Base-by-base conservation (phyloP, 805 yeast species). In the Starmerella sirachaensis region DNA sequence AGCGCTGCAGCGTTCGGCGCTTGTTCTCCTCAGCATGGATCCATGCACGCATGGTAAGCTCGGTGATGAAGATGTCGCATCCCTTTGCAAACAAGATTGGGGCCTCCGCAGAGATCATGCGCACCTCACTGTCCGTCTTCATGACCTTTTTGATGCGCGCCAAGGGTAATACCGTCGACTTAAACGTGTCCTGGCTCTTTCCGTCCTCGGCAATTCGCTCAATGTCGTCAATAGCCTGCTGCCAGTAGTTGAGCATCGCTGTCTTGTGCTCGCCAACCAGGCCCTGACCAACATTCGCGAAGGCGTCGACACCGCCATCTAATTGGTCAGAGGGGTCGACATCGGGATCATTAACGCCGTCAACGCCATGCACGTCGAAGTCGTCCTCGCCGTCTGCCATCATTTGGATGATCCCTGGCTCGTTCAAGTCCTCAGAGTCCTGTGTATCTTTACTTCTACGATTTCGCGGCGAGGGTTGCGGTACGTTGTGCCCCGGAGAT, bases 41-140 rank as follows among this genome's bases (percentile, higher is more conserved):
- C 98, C 98, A 91, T 6, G 98, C 96, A 41, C 99, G 69, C 95
- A 91, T 86, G 11, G 99, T 86, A 38, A 91, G 65, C 58, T 91
- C 99, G 1, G 98, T 86, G 50, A 91, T 88, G 60, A 91, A 91
- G 24, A 91, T 77, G 57, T 91, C 99, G 61, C 98, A 91, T 1
- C 97, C 97, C 59, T 91, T 91, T 32, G 98, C 97, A 63, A 91
- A 91, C 43, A 91, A 61, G 23, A 91, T 85, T 2, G 99, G 98
- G 1, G 97, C 97, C 62, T 91, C 99, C 2, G 98, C 97, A 46
- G 91, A 76, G 40, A 91, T 91, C 99, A 91, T 91, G 47, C 85
- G 73, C 27, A 91, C 97, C 47, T 88, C 96, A 55, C 84, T 94
- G 57, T 88, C 97, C 0, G 96, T 86, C 57, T 88, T 88, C 97